Base-by-base conservation (phyloP, 2,329 filamentous ascomycete species). In the Chaetomium sp. region DNA sequence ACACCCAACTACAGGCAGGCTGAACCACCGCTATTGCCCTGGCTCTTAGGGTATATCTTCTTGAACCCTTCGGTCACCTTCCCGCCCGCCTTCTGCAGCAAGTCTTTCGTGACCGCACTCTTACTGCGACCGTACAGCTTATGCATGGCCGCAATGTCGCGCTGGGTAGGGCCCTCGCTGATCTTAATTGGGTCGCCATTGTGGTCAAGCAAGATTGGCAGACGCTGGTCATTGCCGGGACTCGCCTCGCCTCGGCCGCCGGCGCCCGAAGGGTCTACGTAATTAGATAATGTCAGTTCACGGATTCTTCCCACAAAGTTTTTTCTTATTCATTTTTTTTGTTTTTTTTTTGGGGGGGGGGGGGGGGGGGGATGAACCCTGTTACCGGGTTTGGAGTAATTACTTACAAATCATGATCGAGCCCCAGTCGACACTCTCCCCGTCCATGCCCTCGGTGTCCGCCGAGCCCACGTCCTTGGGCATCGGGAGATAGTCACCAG, bases 321-420 rank as follows among this genome's bases (percentile, higher is more conserved):
- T 27, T 27, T 27, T 27, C 19, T 27, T 27, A 27, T 27, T 27
- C 3, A 27, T 27, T 27, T 27, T 27, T 27, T 27, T 27, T 27
- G 2, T 27, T 27, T 27, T 27, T 27, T 27, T 27, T 27, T 27
- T 2, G 19, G 19, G 19, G 19, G 19, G 19, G 19, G 19, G 19
- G 19, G 19, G 19, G 19, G 19, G 19, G 19, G 19, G 19, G 19
- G 19, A 27, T 27, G 19, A 27, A 27, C 19, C 19, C 19, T 2
- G 19, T 27, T 27, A 27, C 19, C 19, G 19, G 19, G 19, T 27
- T 27, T 2, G 6, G 14, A 4, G 5, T 6, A 32, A 9, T 10
- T 4, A 41, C 48, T 10, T 37, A 52, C 49, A 52, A 9, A 52
- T 52, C 49, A 52, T 52, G 41, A 52, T 52, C n/a, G 49, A 52